Conservation (phyloP, 1,139 yeast genomes). For the Nakaseomyces kungkrabaensis region DNA sequence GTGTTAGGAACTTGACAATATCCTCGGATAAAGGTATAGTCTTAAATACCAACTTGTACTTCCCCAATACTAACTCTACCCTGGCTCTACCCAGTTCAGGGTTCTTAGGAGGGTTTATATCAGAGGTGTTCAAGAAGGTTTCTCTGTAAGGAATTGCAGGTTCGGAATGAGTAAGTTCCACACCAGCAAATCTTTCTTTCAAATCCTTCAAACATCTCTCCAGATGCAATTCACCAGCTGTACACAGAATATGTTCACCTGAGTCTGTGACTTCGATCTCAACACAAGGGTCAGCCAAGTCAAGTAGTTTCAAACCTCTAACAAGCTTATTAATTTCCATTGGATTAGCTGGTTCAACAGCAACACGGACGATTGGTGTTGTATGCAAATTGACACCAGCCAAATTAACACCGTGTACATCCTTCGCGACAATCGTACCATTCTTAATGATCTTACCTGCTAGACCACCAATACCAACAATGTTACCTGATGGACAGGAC, state of each 20-base stretch:
- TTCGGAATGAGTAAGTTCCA: conserved; percentile 76
- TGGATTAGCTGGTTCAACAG: conserved; percentile 87
- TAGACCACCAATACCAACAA: conserved; percentile 89
- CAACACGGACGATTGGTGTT: conserved; percentile 87
- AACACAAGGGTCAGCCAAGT: conserved; percentile 89
- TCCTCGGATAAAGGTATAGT: conserved; percentile 50
- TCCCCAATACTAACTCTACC: conserved; percentile 38
- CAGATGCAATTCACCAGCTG: conserved; percentile 92
- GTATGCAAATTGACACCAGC: conserved; percentile 58
- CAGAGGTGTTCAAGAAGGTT: conserved; percentile 48
- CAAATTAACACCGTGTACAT: conserved; percentile 52
- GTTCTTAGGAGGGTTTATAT: conserved; percentile 37
- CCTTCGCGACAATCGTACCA: conserved; percentile 59
- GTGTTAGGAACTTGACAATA: conserved; percentile 42
- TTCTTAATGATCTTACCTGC: conserved; percentile 75
- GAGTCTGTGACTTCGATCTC: conserved; percentile 76
- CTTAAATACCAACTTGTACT: conserved; percentile 37
- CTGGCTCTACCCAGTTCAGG: conserved; percentile 36
- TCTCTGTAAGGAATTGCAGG: conserved; percentile 95
- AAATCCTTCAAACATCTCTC: conserved; percentile 86
- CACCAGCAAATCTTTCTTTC: conserved; percentile 84
- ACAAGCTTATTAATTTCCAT: conserved; percentile 67
- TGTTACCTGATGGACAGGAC: conserved; percentile 87
- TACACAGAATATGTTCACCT: conserved; percentile 84
- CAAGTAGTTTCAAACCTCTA: conserved; percentile 64